These are phyloP conservation scores for Fusarium protoensiforme DNA, from an alignment of 2,329 filamentous ascomycete genomes.

Conservation along the genomic window DNA sequence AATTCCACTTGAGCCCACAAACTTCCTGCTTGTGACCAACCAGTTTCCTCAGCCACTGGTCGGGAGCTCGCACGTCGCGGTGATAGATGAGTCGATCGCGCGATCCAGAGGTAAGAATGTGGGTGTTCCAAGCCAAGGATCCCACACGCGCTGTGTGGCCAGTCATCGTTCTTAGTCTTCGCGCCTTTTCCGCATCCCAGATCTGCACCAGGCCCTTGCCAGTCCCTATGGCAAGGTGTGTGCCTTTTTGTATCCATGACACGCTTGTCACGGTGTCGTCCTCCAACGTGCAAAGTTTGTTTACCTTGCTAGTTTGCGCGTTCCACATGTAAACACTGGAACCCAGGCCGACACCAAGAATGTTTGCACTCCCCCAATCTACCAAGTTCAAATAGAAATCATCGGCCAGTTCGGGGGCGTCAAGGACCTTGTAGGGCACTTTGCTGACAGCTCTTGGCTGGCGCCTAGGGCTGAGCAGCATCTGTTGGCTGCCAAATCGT, in stretches of 20 bases:
- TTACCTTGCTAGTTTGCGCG: slow-evolving; percentile 88
- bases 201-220: slow-evolving; percentile 96
- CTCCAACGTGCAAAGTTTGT: slow-evolving; percentile 90
- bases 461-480: slow-evolving; percentile 89
- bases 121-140: slow-evolving; percentile 96
- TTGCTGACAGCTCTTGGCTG: slow-evolving; percentile 93
- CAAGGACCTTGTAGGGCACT: slow-evolving; percentile 96
- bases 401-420: slow-evolving; percentile 94
- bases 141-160: slow-evolving; percentile 94
- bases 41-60: slow-evolving; percentile 88
- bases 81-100: slow-evolving; percentile 94
- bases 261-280: slow-evolving; percentile 97
- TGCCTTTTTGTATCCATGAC: slow-evolving; percentile 97
- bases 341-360: slow-evolving; percentile 91
- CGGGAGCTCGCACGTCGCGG: slow-evolving; percentile 90
- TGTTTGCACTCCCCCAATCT: slow-evolving; percentile 96
- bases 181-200: slow-evolving; percentile 91
- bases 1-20: slow-evolving; percentile 96
- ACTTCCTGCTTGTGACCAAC: slow-evolving; percentile 98
- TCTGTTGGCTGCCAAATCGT: slow-evolving; percentile 90
- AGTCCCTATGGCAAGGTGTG: slow-evolving; percentile 94
- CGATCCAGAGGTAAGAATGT: slow-evolving; percentile 95
- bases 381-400: slow-evolving; percentile 98
- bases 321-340: slow-evolving; percentile 99
- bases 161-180: slow-evolving; percentile 93